These are phyloP conservation scores for Yamadazyma pseudoaaseri DNA, from an alignment of 1,139 yeast genomes.

Conservation along the genomic window DNA sequence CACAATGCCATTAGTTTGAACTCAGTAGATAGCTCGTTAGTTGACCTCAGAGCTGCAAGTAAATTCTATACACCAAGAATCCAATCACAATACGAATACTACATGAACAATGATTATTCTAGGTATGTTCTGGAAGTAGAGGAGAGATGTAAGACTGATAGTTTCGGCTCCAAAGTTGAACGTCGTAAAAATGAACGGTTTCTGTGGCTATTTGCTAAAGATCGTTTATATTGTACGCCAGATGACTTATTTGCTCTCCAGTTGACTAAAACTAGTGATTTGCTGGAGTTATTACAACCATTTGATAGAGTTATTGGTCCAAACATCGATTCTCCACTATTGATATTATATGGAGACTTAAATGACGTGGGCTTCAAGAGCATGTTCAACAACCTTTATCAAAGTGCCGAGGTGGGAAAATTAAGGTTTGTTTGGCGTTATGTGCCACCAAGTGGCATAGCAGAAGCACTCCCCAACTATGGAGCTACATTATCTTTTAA, in stretches of 20 bases:
- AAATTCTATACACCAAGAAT: slow-evolving; percentile 61
- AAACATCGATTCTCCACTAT: slow-evolving; percentile 36
- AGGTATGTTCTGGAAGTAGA: slow-evolving; percentile 8
- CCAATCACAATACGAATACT: slow-evolving; percentile 60
- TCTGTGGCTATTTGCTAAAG: slow-evolving; percentile 56
- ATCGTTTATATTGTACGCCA: slow-evolving; percentile 57
- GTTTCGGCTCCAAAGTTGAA: slow-evolving; percentile 33
- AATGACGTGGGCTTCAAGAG: slow-evolving; percentile 45
- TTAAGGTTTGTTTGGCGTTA: slow-evolving; percentile 77
- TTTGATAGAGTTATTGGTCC: slow-evolving; percentile 64
- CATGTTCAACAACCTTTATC: slow-evolving; percentile 59
- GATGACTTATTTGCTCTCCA: slow-evolving; percentile 71
- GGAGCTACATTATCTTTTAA: slow-evolving; percentile 51
- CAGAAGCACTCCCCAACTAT: slow-evolving; percentile 56
- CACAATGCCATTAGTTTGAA: slow-evolving; percentile 25
- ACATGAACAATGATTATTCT: slow-evolving; percentile 24
- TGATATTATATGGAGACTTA: slow-evolving; percentile 53
- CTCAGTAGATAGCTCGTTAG: slow-evolving; percentile 24
- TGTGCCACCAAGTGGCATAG: slow-evolving; percentile 26
- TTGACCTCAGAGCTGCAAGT: slow-evolving; percentile 53
- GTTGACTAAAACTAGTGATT: slow-evolving; percentile 28
- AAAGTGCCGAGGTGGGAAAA: slow-evolving; percentile 64
- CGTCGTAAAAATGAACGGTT: slow-evolving; percentile 25
- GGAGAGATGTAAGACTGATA: slow-evolving; percentile 29
- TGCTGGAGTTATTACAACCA: slow-evolving; percentile 25